Percentiles rank a stretch among this genome's conserved stretches.
Evolutionary conservation across 2,329 filamentous ascomycete species (phyloP).

Genomic region (Torrubiella hemipterigena): DNA sequence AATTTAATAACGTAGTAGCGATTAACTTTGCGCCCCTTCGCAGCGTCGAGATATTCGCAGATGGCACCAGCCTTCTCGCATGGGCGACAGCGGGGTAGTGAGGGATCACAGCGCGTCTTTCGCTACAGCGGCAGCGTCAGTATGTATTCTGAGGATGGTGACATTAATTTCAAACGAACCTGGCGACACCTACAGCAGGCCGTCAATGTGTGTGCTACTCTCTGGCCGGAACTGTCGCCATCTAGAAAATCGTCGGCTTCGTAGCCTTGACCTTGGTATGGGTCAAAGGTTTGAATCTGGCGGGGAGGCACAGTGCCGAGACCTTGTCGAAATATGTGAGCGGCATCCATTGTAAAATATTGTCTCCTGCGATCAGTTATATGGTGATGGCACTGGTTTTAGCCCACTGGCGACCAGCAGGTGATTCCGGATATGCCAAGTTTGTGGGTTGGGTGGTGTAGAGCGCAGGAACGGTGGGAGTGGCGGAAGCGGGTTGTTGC

Average conservation of each 20-base stretch:
- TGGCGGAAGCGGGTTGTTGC: too few relatives aligned
- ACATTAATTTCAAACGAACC: conserved; percentile 32
- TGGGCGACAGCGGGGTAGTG: conserved; percentile 78
- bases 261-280: conserved; percentile 17
- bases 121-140: conserved; percentile 40
- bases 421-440: too few relatives aligned
- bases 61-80: conserved; percentile 84
- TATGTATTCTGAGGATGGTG: conserved; percentile 2
- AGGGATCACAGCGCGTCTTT: conserved; percentile 92
- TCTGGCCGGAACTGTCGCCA: conserved; percentile 38
- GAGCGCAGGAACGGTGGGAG: too few relatives aligned
- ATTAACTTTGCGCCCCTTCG: conserved; percentile 74
- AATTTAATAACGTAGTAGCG: conserved; percentile 87
- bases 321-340: conserved; percentile 47
- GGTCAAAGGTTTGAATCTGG: conserved; percentile 18
- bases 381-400: too few relatives aligned
- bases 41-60: conserved; percentile 92
- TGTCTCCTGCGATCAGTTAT: too few relatives aligned
- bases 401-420: too few relatives aligned
- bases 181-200: conserved; percentile 71
- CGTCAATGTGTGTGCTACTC: conserved; percentile 68
- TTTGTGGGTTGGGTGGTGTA: too few relatives aligned
- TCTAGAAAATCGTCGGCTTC: conserved; percentile 31
- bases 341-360: conserved; percentile 49
- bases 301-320: conserved; percentile 32